Conservation (phyloP, 176 grass and related monocot species). For the Oryza rufipogon region DNA sequence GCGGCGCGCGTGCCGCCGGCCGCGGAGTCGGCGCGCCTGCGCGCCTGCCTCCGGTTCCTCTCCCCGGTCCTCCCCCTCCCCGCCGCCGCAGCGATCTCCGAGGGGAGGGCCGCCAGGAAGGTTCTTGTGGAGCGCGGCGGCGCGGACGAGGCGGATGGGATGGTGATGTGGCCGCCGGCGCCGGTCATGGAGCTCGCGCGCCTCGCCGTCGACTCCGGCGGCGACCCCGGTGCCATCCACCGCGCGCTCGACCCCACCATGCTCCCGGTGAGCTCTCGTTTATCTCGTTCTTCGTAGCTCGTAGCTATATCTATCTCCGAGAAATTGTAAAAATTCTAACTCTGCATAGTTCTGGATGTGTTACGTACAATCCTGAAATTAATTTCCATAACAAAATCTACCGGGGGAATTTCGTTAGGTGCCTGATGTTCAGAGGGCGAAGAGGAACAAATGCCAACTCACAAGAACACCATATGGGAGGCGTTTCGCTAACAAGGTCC, state of each 20-base stretch:
- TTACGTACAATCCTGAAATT: background rate
- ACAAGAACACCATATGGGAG: slow-evolving; percentile 79
- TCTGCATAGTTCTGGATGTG: too few relatives aligned
- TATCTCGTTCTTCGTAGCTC: background rate
- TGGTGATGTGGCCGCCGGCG: slow-evolving; percentile 90
- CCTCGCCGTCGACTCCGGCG: slow-evolving; percentile 75
- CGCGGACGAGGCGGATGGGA: slow-evolving; percentile 47
- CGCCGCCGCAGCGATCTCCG: background rate
- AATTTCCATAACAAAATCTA: background rate
- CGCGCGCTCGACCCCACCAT: slow-evolving; percentile 71
- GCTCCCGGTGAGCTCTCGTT: slow-evolving; percentile 53
- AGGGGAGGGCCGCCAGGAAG: slow-evolving; percentile 20
- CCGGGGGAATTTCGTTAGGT: slow-evolving; percentile 49
- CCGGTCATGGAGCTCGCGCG: slow-evolving; percentile 82
- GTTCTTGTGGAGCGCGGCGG: slow-evolving; percentile 31
- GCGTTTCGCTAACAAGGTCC: slow-evolving; percentile 63
- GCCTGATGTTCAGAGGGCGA: slow-evolving; percentile 65
- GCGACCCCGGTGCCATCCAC: slow-evolving; percentile 76
- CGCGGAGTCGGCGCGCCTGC: slow-evolving; percentile 47
- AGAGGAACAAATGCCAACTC: slow-evolving; percentile 79
- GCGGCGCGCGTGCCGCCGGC: slow-evolving; percentile 46
- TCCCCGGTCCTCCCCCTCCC: slow-evolving; percentile 45
- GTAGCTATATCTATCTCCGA: too few relatives aligned
- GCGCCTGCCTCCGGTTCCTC: slow-evolving; percentile 73
- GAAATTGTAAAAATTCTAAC: too few relatives aligned